These are phyloP conservation scores for Chlamydomonas reinhardtii DNA, from an alignment of 163 green algal genomes.

Conservation along the genomic window DNA sequence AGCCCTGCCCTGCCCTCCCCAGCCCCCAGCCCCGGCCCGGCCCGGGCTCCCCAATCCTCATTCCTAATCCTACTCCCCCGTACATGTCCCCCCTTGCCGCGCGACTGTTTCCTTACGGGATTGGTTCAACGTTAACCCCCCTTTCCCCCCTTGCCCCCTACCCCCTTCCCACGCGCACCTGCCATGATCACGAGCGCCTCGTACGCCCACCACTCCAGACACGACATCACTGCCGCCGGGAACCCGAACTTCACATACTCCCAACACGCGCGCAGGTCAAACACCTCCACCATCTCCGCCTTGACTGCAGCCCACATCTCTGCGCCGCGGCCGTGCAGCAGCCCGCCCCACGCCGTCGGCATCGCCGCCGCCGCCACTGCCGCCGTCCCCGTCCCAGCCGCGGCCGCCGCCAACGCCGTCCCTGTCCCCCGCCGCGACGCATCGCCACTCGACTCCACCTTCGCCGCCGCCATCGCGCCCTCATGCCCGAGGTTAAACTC, in stretches of 20 bases:
- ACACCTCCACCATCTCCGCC: background rate
- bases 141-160: no score
- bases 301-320: background rate
- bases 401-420: no score
- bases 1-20: no score
- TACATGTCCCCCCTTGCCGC: no score
- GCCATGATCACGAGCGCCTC: constrained; percentile 53
- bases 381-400: no score
- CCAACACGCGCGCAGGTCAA: constrained; percentile 34
- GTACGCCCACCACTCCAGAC: constrained; percentile 60
- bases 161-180: background rate
- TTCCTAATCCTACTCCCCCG: no score
- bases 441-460: background rate
- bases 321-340: constrained; percentile 6
- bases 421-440: no score
- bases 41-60: no score
- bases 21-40: no score
- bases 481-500: background rate
- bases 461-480: background rate
- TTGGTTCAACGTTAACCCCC: no score
- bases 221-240: constrained; percentile 58
- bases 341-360: background rate
- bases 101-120: no score
- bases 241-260: constrained; percentile 56
- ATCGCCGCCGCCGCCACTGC: background rate